Evolutionary conservation across 352 stramenopile species (phyloP), one percentile per base, ranked within the genome.

Genomic region (Pythium vanterpoolii): DNA sequence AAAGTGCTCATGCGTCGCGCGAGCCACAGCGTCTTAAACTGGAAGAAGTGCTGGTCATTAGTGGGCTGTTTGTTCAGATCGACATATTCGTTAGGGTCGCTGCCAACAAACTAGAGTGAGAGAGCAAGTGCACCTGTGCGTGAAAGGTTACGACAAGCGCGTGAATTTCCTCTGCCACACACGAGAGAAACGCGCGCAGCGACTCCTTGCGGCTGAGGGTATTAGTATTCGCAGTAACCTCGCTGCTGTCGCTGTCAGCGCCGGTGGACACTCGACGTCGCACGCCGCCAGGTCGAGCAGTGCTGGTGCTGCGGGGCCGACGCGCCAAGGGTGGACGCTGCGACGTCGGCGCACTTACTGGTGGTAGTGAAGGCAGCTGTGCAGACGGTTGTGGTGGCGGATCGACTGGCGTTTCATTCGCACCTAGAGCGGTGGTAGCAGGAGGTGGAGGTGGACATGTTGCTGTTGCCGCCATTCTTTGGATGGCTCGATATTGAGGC

Each of bases 1-100:
- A 76, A 54, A 2, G 75, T 66, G 55, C 79, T 88, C 68, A 89
- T 73, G 14, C 69, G 65, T 9, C 53, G 44, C 23, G 71, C 55
- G 3, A 10, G 30, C 81, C 81, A 90, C 23, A 83, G 69, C 21
- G 56, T 48, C 65, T 89, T 88, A 55, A 73, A 90, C 8, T 53
- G 54, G 0, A 57, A 27, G 42, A 87, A 87, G 5, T 57, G 60
- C 19, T 80, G 44, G 1, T 66, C 45, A 1, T 64, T 59, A 68
- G 81, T 44, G 10, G 14, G 30, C n/a, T 60, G 45, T 4, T 14
- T 18, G 19, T 42, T 42, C 34, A 42, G 6, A 36, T n/a, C n/a
- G n/a, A n/a, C n/a, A 36, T 11, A 36, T 36, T 13, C 31, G 31
- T 36, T 18, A 42, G 5, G 14, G 34, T 16, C n/a, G n/a, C n/a